Conservation (phyloP, 2,329 filamentous ascomycete species). For the Neofusicoccum kwambonambiense region DNA sequence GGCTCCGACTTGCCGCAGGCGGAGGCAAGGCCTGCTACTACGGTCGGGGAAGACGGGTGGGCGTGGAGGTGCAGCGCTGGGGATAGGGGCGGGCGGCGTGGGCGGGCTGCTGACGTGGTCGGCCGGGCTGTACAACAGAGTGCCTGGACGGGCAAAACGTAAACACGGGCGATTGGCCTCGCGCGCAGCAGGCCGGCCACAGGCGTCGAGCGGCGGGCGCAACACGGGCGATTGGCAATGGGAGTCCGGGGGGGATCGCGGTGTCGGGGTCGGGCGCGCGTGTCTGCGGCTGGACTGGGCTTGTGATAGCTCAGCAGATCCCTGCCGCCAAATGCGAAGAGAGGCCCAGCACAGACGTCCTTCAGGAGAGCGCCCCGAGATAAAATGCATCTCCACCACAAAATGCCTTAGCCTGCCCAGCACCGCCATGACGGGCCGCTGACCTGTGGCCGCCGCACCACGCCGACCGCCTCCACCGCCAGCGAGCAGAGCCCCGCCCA, state of each 20-base stretch:
- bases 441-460: neutral
- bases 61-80: neutral
- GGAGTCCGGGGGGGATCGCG: neutral
- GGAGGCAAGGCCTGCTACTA: neutral
- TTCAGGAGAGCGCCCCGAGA: conserved; percentile 16
- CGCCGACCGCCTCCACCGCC: neutral
- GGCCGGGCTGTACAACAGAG: neutral
- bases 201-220: neutral
- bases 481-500: neutral
- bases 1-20: conserved; percentile 12
- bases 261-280: neutral
- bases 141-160: conserved; percentile 9
- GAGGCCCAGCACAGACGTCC: conserved; percentile 15
- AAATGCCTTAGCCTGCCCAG: conserved; percentile 1
- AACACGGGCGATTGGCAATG: neutral
- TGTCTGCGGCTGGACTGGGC: neutral
- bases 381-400: conserved; percentile 17
- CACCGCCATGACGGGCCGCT: conserved; percentile 14
- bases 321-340: conserved; percentile 8
- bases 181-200: neutral
- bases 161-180: conserved; percentile 2
- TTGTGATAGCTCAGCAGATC: conserved; percentile 13
- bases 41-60: neutral
- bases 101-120: conserved; percentile 2
- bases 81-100: neutral